These are phyloP conservation scores for Coniferiporia sulphurascens DNA, from an alignment of 1,284 basidiomycete species.

Conservation along the genomic window DNA sequence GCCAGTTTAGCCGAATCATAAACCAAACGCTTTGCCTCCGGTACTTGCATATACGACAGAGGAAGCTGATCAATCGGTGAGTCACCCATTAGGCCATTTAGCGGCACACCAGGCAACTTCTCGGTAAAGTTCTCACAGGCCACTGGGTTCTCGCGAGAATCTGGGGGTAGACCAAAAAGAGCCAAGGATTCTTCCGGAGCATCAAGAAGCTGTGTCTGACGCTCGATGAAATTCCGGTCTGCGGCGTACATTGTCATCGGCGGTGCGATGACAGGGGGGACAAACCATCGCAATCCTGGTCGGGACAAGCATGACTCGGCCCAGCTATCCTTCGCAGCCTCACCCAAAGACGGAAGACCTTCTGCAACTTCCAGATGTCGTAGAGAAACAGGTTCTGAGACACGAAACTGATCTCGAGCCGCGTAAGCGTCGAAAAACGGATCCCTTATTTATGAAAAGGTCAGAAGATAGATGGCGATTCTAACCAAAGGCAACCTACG, in stretches of 20 bases:
- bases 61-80: slow-evolving; percentile 80
- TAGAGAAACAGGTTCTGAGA: slow-evolving; percentile 33
- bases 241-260: slow-evolving; percentile 72
- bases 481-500: slow-evolving; percentile 35
- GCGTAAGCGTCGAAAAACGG: slow-evolving; percentile 48
- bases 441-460: slow-evolving; percentile 40
- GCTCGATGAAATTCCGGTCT: slow-evolving; percentile 78
- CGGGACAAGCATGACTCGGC: slow-evolving; percentile 76
- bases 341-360: slow-evolving; percentile 50
- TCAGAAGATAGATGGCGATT: slow-evolving; percentile 14
- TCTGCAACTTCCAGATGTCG: slow-evolving; percentile 35
- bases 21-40: slow-evolving; percentile 93
- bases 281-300: slow-evolving; percentile 74
- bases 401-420: slow-evolving; percentile 29
- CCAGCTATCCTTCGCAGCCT: slow-evolving; percentile 65
- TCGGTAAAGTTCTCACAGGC: slow-evolving; percentile 48
- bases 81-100: slow-evolving; percentile 63
- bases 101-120: slow-evolving; percentile 58
- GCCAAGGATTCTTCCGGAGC: slow-evolving; percentile 70
- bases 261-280: slow-evolving; percentile 82
- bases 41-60: slow-evolving; percentile 84
- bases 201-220: slow-evolving; percentile 56
- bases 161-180: slow-evolving; percentile 81
- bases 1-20: slow-evolving; percentile 97
- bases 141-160: slow-evolving; percentile 57